Evolutionary conservation across 2,329 filamentous ascomycete species (phyloP).

Genomic region (Ambrosiella cleistominuta): DNA sequence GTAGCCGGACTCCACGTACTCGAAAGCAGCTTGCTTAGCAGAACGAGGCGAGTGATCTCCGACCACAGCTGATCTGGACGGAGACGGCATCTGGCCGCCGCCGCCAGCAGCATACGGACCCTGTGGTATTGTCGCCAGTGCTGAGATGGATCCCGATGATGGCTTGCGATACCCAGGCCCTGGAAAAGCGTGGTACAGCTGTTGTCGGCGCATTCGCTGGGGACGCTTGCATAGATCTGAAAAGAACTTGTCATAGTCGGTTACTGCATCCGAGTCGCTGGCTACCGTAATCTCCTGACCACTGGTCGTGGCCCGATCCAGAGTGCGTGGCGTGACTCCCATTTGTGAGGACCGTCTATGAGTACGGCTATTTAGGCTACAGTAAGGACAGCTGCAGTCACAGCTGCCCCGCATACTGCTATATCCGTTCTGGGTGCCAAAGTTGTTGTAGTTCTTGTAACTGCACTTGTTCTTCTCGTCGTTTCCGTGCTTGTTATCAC

Average conservation of each 20-base stretch:
- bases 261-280: not conserved
- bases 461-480: slow-evolving; percentile 11
- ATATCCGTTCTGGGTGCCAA: too few relatives aligned
- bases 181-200: not conserved
- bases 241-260: slow-evolving; percentile 3
- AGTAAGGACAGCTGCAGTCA: not conserved
- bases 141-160: not conserved
- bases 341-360: too few relatives aligned
- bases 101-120: not conserved
- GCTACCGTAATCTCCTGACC: not conserved
- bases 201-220: not conserved
- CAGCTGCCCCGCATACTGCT: not conserved
- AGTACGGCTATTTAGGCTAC: not conserved
- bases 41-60: slow-evolving; percentile 7
- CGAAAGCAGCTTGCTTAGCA: slow-evolving; percentile 10
- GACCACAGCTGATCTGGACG: slow-evolving; percentile 1
- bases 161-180: not conserved
- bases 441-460: too few relatives aligned
- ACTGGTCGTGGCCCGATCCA: not conserved
- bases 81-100: slow-evolving; percentile 1
- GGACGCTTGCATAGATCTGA: not conserved
- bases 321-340: not conserved
- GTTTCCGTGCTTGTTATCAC: not conserved
- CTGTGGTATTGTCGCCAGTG: not conserved
- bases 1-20: slow-evolving; percentile 5